Conservation (phyloP, 169 alveolate species). For the Perkinsus olseni region DNA sequence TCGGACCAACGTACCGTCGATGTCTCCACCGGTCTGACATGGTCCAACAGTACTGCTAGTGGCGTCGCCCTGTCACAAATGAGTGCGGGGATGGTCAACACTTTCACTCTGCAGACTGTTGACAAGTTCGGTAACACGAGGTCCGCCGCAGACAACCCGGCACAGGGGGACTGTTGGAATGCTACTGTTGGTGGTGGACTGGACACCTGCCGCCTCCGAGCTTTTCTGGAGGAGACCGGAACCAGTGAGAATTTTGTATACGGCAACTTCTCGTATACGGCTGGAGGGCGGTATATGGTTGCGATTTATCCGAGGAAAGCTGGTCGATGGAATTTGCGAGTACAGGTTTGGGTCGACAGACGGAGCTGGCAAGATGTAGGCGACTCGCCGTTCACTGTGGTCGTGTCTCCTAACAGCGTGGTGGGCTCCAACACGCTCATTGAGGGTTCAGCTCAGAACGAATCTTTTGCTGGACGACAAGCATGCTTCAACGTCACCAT, state of each 20-base stretch:
- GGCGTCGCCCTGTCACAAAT: neutral
- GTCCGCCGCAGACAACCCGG: neutral
- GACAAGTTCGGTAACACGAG: neutral
- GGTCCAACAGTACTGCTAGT: neutral
- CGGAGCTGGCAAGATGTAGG: neutral
- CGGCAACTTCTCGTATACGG: neutral
- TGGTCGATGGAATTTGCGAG: neutral
- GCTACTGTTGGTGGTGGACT: neutral
- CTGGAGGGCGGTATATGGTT: neutral
- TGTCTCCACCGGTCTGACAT: neutral
- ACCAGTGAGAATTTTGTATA: neutral
- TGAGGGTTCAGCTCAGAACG: neutral
- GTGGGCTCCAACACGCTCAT: slow-evolving; percentile 9
- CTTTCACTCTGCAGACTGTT: neutral
- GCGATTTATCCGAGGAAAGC: neutral
- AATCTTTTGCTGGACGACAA: neutral
- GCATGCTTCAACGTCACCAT: slow-evolving; percentile 10
- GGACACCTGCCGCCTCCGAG: neutral
- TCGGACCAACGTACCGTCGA: neutral
- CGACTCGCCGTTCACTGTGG: neutral
- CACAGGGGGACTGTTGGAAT: neutral
- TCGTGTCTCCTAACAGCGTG: neutral
- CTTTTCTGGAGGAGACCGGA: neutral
- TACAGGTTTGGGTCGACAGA: neutral
- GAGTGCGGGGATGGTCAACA: neutral